Evolutionary conservation across 176 grass and related monocot species (phyloP), one percentile per base, ranked within the genome.

Genomic region (Lolium multiflorum): DNA sequence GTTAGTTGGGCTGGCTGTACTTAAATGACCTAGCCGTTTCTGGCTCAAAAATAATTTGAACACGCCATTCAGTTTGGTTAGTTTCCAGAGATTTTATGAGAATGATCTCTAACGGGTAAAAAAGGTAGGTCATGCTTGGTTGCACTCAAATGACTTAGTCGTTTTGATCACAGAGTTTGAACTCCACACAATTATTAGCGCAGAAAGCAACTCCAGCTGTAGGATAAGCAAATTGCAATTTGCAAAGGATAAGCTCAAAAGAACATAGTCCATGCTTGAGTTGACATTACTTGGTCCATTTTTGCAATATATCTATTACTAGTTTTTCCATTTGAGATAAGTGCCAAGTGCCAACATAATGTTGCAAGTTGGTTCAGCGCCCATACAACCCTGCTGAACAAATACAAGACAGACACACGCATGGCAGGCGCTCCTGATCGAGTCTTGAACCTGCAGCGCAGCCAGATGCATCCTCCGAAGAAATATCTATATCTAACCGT

Each of bases 331-430:
- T 83, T 51, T 66, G 46, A 14, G 65, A 65, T 44, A 35, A 83
- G 77, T 82, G 48, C 52, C 71, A 52, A 52, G 13, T 51, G 49
- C 51, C 1, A 61, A 74, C 85, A 91, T 87, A 24, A 63, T 80
- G 74, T 37, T 74, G 80, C 64, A 6, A 86, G 11, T 82, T 48
- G 84, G 48, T 44, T 3, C 5, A 14, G 68, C 65, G 81, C 48
- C 80, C 85, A 80, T 83, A 17, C 80, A 43, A 16, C 24, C 38
- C 43, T 80, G 89, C 22, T 56, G 9, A 80, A 11, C 75, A 7
- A 66, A 60, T 26, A 48, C 78, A 49, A 15, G 84, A 80, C 80
- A 87, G 48, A 20, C 78, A 10, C 20, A 50, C 4, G 16, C 69
- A 74, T 74, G 70, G 24, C 25, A 49, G 25, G 51, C 10, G 18